Conservation (phyloP, 495 filamentous ascomycete genomes). For the Lasiosphaeria hispida region DNA sequence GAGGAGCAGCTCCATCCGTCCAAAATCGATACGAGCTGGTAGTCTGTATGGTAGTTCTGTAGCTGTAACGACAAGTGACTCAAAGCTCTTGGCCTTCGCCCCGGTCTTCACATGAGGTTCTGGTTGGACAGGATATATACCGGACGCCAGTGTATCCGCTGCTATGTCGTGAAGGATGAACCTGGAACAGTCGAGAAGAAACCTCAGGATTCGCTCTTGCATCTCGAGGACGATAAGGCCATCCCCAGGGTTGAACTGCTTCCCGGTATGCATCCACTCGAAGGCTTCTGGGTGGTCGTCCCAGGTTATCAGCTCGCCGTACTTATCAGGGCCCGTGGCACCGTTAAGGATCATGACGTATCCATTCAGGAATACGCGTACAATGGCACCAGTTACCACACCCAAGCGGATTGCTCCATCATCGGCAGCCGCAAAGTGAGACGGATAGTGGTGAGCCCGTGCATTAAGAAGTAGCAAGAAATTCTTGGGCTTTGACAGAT, state of each 20-base stretch:
- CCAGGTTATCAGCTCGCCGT: conserved; percentile 35
- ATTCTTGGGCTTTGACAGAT: conserved; percentile 42
- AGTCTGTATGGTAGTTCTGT: conserved; percentile 48
- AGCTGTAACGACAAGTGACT: conserved; percentile 26
- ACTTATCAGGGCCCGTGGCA: conserved; percentile 29
- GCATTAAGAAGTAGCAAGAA: conserved; percentile 51
- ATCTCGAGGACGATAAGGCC: conserved; percentile 47
- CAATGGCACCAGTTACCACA: conserved; percentile 23
- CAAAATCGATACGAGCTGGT: conserved; percentile 42
- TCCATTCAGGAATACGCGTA: conserved; percentile 36
- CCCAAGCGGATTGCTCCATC: conserved; percentile 31
- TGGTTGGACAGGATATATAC: conserved; percentile 24
- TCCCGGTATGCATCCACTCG: neutral
- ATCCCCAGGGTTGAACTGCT: conserved; percentile 35
- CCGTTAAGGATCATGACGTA: conserved; percentile 46
- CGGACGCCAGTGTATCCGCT: neutral
- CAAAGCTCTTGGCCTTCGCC: conserved; percentile 9
- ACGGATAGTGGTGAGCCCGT: conserved; percentile 44
- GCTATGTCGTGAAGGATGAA: conserved; percentile 41
- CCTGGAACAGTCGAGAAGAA: conserved; percentile 40
- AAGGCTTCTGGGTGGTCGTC: too few species aligned
- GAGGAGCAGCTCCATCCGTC: conserved; percentile 39
- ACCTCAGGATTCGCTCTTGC: conserved; percentile 42
- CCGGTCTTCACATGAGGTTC: conserved; percentile 33
- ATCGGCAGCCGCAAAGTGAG: conserved; percentile 41